Evolutionary conservation across 305 asterid genomes (phyloP).

Genomic region (Fraxinus paxiana): DNA sequence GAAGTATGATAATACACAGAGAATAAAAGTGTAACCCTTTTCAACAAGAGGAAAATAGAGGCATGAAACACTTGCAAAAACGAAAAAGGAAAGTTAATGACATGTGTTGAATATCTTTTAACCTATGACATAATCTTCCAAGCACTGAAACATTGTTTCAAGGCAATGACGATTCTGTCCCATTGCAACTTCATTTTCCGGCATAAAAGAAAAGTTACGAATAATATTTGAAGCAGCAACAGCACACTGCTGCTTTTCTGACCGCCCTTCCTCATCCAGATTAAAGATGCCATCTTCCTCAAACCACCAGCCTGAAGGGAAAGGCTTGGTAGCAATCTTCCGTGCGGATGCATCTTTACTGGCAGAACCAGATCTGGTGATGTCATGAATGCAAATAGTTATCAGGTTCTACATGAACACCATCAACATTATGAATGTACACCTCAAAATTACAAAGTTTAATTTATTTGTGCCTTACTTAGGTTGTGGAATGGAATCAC

Average conservation of each 20-base stretch:
- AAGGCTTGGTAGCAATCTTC: conserved; percentile 44
- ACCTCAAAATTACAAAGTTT: not conserved
- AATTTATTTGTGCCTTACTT: conserved; percentile 36
- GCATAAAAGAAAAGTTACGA: conserved; percentile 92
- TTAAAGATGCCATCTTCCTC: conserved; percentile 95
- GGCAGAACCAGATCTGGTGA: conserved; percentile 52
- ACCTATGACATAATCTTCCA: conserved; percentile 89
- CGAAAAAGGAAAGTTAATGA: not conserved
- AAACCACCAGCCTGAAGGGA: conserved; percentile 85
- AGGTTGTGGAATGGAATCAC: conserved; percentile 54
- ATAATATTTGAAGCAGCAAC: conserved; percentile 88
- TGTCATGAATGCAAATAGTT: conserved; percentile 24
- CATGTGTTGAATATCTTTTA: not conserved
- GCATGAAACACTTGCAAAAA: not conserved
- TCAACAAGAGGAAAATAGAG: not conserved
- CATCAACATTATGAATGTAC: conserved; percentile 8
- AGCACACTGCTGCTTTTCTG: conserved; percentile 84
- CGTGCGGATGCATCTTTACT: conserved; percentile 54
- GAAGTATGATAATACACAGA: not conserved
- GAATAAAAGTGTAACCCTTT: not conserved
- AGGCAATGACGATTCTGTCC: conserved; percentile 90
- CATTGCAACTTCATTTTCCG: conserved; percentile 91
- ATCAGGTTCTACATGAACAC: conserved; percentile 5
- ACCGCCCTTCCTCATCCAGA: conserved; percentile 78
- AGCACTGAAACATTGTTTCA: conserved; percentile 83